Evolutionary conservation across 495 filamentous ascomycete species (phyloP).

Genomic region (Neurospora sp.): DNA sequence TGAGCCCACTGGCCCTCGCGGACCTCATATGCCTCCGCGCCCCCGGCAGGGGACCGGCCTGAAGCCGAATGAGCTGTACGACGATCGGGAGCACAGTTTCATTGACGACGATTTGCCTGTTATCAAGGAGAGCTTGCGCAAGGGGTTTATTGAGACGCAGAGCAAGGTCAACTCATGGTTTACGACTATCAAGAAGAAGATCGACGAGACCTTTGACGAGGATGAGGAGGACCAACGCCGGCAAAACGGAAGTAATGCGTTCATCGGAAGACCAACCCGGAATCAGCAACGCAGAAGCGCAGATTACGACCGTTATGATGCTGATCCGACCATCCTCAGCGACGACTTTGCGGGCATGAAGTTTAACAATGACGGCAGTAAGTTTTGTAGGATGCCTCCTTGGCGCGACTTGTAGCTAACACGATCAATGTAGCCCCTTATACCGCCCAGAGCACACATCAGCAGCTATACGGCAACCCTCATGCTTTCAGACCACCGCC

Average conservation of each 20-base stretch:
- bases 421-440: background rate
- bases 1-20: slow-evolving; percentile 12
- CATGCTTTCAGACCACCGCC: slow-evolving; percentile 69
- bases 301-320: slow-evolving; percentile 86
- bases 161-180: slow-evolving; percentile 89
- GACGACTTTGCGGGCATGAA: slow-evolving; percentile 90
- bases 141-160: slow-evolving; percentile 93
- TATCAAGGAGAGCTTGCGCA: slow-evolving; percentile 85
- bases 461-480: slow-evolving; percentile 63
- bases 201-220: slow-evolving; percentile 71
- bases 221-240: slow-evolving; percentile 41
- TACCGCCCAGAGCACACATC: slow-evolving; percentile 17
- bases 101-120: slow-evolving; percentile 93
- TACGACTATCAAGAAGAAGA: slow-evolving; percentile 74
- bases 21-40: slow-evolving; percentile 16
- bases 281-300: slow-evolving; percentile 55
- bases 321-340: slow-evolving; percentile 80
- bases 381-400: slow-evolving; percentile 28
- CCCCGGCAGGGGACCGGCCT: slow-evolving; percentile 37
- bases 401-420: slow-evolving; percentile 4
- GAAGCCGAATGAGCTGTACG: slow-evolving; percentile 43
- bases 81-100: slow-evolving; percentile 62
- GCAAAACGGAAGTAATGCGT: slow-evolving; percentile 18
- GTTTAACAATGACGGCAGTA: slow-evolving; percentile 61
- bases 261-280: slow-evolving; percentile 26